These are phyloP conservation scores for Dothistroma pini DNA, from an alignment of 2,329 filamentous ascomycete species.

Conservation along the genomic window DNA sequence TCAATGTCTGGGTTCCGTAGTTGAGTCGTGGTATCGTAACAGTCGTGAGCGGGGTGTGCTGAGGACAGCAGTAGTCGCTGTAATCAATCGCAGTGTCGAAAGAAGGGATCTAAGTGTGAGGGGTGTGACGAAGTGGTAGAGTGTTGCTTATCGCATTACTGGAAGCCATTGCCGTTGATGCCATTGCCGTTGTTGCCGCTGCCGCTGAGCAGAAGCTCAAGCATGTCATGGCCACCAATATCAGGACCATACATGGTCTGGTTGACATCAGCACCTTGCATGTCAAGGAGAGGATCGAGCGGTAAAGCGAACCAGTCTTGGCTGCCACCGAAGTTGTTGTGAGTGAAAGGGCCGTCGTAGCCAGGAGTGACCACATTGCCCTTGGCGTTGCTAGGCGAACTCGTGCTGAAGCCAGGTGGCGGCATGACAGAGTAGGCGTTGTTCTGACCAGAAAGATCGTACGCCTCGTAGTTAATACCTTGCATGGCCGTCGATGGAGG, in stretches of 20 bases:
- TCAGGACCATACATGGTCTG: conserved; percentile 58
- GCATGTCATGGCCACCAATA: conserved; percentile 55
- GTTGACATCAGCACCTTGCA: conserved; percentile 56
- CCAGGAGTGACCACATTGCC: conserved; percentile 21
- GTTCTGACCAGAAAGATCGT: conserved; percentile 41
- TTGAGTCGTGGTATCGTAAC: background rate
- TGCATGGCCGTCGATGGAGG: conserved; percentile 36
- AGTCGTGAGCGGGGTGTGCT: background rate
- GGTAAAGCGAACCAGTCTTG: conserved; percentile 62
- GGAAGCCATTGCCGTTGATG: conserved; percentile 11
- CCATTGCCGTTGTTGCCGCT: conserved; percentile 7
- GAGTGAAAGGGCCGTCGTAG: conserved; percentile 11
- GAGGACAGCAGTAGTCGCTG: background rate
- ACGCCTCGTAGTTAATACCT: conserved; percentile 44
- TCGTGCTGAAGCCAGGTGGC: conserved; percentile 40
- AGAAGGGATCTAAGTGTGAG: background rate
- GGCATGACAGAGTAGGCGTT: conserved; percentile 47
- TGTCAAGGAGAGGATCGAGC: conserved; percentile 57
- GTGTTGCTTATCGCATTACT: background rate
- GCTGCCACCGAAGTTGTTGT: conserved; percentile 24
- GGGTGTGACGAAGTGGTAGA: background rate
- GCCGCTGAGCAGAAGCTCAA: conserved; percentile 45
- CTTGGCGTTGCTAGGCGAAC: conserved; percentile 32
- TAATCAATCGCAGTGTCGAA: background rate
- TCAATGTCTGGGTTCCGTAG: background rate